Base-by-base conservation (phyloP, 1,139 yeast species). In the Geotrichum siamense region DNA sequence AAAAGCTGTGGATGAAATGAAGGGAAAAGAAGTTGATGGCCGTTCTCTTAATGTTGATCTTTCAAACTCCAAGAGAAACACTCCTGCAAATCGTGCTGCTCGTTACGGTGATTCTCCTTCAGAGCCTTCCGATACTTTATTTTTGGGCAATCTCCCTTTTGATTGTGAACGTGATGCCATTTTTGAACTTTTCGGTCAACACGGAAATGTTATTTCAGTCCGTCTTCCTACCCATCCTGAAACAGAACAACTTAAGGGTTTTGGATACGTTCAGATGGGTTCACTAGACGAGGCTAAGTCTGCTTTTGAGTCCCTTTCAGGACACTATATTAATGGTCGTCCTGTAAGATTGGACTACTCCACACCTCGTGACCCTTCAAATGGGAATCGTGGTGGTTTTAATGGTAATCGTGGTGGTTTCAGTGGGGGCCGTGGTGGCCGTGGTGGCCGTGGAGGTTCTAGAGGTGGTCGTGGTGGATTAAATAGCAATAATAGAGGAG, bases 161-260 rank as follows among this genome's bases (percentile, higher is more conserved):
- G 77, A 83, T 59, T 84, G 86, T 54, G 76, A 78, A 65, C 80
- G 87, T 69, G 96, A 87, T 64, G 71, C 69, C 52, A 72, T 91
- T 56, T 81, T 74, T 67, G 77, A 75, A 56, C 64, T 78, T 38
- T 91, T 91, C 61, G 78, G 82, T 56, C 77, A 75, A 60, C 74
- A 76, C 67, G 97, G 96, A 64, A 74, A 73, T 53, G 84, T 91
- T 51, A 70, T 86, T 48, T 83, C 94, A 50, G 89, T 89, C 59
- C 81, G 98, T 74, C 73, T 91, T 58, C 98, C 98, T 67, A 89
- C 97, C 41, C 94, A 89, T 71, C 97, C 96, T 62, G 97, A 89
- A 68, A 87, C 97, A 55, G 94, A 87, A 67, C 96, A 89, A 71
- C 94, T 95, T 67, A 91, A 91, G 78, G 98, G 98, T 56, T 91